Evolutionary conservation across 305 asterid genomes (phyloP).

Genomic region (Fraxinus paxiana): DNA sequence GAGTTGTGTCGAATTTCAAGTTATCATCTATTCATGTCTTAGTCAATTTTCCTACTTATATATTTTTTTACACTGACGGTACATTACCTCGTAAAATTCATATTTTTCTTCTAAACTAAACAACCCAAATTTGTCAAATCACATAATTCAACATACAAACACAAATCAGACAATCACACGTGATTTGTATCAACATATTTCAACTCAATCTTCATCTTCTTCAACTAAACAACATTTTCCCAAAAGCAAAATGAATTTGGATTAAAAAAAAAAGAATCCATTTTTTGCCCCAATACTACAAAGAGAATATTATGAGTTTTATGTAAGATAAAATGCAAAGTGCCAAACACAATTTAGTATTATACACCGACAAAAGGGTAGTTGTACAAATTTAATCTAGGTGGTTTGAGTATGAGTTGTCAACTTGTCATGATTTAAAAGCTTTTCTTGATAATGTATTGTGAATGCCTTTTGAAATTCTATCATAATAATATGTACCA

Average conservation of each 20-base stretch:
- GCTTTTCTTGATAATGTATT: not conserved
- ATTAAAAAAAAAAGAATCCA: not conserved
- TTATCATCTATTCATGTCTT: not conserved
- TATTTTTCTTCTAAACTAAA: not conserved
- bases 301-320: not conserved
- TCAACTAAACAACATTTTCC: not conserved
- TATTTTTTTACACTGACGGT: not conserved
- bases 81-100: not conserved
- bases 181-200: constrained; percentile 7
- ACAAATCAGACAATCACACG: constrained; percentile 12
- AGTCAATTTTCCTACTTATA: not conserved
- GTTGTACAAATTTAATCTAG: constrained; percentile 4
- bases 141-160: not conserved
- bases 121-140: constrained; percentile 4
- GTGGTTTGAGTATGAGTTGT: constrained; percentile 17
- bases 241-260: not conserved
- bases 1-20: not conserved
- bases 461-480: not conserved
- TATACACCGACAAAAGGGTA: constrained; percentile 17
- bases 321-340: constrained; percentile 1
- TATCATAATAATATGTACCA: constrained; percentile 20
- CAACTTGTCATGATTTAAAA: constrained; percentile 7
- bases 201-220: not conserved
- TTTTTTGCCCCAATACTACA: not conserved
- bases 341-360: constrained; percentile 12